phyloP scores from a whole-genome alignment of 2,329 filamentous ascomycete genomes.

The Meredithiella fracta region DNA sequence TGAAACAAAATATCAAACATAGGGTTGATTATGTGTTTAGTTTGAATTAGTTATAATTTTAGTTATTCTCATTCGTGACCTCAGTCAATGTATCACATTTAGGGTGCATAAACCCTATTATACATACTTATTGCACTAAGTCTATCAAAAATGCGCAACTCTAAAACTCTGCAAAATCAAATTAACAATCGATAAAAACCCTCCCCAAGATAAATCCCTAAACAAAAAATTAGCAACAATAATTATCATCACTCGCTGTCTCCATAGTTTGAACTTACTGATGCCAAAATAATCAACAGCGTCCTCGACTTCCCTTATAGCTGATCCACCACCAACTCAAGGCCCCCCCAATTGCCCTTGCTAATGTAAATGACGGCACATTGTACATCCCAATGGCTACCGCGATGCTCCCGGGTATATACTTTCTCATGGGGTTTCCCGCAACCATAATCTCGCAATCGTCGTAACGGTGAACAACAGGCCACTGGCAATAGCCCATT shows the following conservation, averaged over 20 bases:
- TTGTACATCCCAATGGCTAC: slow-evolving; percentile 98
- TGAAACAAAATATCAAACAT: too few species aligned
- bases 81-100: too few species aligned
- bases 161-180: slow-evolving; percentile 59
- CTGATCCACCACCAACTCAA: slow-evolving; percentile 61
- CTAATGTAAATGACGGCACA: slow-evolving; percentile 85
- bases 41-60: too few species aligned
- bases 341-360: slow-evolving; percentile 63
- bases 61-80: too few species aligned
- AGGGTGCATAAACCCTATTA: too few species aligned
- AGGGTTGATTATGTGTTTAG: too few species aligned
- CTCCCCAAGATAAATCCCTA: slow-evolving; percentile 83
- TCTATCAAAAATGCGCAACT: slow-evolving; percentile 51
- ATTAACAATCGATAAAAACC: slow-evolving; percentile 82
- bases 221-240: too few species aligned
- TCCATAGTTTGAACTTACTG: slow-evolving; percentile 31
- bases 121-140: too few species aligned
- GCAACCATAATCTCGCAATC: slow-evolving; percentile 44
- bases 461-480: slow-evolving; percentile 58
- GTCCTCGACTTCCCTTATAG: slow-evolving; percentile 42
- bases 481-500: slow-evolving; percentile 64
- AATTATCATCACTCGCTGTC: too few species aligned
- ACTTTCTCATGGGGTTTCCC: slow-evolving; percentile 47
- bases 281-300: slow-evolving; percentile 74
- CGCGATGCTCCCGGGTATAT: slow-evolving; percentile 81